Base-by-base conservation (phyloP, 2,329 filamentous ascomycete species). In the Bertia moriformis region DNA sequence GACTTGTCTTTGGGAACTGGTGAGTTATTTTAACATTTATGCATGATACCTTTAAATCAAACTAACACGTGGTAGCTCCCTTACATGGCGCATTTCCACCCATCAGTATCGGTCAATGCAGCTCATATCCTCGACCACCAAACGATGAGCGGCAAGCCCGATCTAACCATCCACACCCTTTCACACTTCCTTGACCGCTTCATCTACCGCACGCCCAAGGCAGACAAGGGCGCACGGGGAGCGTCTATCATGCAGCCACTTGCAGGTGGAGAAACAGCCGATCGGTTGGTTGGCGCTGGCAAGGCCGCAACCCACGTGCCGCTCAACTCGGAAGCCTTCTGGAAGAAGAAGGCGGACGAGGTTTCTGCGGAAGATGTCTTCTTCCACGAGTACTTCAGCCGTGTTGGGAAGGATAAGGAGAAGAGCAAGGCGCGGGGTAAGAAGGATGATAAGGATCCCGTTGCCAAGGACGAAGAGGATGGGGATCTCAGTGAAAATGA, bases 171-270 rank as follows among this genome's bases (percentile, higher is more conserved):
- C 42, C 89, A 96, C 57, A 91, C 85, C 1, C 71, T 98, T 38
- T 91, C 91, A 52, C 83, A 93, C 57, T 98, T 98, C 68, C 69
- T 98, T 42, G 91, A 98, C 61, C 88, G 93, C 49, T 98, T 98
- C 58, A 86, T 94, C n/a, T 98, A 96, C 69, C 81, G 85, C 48
- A 94, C 91, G 50, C 78, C 89, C 44, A 94, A 94, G 66, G 66
- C 77, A 3, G 71, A 70, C 14, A 67, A 73, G 39, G 59, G 66
- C 20, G 67, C 74, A 19, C 83, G 84, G 45, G 93, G 93, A 38
- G 70, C 73, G 19, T 95, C 87, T 18, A 93, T 98, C 58, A 98
- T 98, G 91, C 91, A 98, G 59, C 91, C 93, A 29, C 73, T 95
- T 18, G 54, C 61, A 38, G 66, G 65, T 44, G 63, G 66, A 39